These are phyloP conservation scores for Triticum turgidum DNA, from an alignment of 176 grass and related monocot species.

Conservation along the genomic window DNA sequence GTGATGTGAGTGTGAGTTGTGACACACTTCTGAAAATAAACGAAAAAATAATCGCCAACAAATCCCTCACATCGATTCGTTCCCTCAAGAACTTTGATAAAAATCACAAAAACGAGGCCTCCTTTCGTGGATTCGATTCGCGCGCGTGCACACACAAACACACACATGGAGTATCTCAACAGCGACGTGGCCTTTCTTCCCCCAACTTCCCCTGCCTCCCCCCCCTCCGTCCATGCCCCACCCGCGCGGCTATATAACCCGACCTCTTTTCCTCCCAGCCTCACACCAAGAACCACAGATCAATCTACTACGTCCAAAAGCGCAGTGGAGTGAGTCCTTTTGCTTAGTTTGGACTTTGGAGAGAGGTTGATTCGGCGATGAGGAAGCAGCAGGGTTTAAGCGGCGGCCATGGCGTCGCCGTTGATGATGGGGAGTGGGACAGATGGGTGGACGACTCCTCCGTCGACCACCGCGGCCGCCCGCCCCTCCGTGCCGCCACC, in stretches of 20 bases:
- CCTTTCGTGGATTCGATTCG: conserved; percentile 46
- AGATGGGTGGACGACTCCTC: conserved; percentile 70
- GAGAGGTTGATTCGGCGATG: conserved; percentile 14
- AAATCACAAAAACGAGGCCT: background rate
- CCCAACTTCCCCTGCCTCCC: background rate
- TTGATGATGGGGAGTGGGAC: background rate
- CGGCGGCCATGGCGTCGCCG: background rate
- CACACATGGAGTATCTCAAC: background rate
- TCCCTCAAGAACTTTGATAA: no score
- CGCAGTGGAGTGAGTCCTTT: background rate
- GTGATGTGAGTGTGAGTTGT: no score
- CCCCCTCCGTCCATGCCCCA: background rate
- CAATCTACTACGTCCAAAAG: background rate
- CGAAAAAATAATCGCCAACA: no score
- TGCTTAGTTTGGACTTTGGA: background rate
- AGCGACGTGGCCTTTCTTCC: background rate
- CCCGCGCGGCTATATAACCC: background rate
- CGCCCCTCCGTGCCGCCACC: conserved; percentile 50
- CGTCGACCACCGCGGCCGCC: conserved; percentile 56
- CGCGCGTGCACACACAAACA: background rate
- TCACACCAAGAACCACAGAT: conserved; percentile 5
- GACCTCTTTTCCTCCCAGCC: background rate
- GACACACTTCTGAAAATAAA: no score
- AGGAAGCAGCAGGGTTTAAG: conserved; percentile 16
- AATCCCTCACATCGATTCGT: no score